Evolutionary conservation across 2,329 filamentous ascomycete genomes (phyloP).

Genomic region (Apiospora hydei): DNA sequence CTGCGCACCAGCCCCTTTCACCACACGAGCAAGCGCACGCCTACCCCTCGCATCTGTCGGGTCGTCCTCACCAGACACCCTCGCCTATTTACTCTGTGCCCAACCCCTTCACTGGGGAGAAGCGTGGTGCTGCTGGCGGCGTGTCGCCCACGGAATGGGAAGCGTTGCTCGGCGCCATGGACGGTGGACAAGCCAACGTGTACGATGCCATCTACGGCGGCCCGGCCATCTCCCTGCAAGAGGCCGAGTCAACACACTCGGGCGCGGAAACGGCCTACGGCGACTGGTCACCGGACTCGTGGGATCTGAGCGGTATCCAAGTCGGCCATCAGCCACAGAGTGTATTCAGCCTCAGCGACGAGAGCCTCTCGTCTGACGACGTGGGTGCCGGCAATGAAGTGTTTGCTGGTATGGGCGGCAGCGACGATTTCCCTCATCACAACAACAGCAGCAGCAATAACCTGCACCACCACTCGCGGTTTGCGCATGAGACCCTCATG

Average conservation of each 20-base stretch:
- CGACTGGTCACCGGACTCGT: slow-evolving; percentile 65
- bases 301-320: slow-evolving; percentile 61
- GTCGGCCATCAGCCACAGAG: slow-evolving; percentile 54
- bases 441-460: neutral
- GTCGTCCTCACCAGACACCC: slow-evolving; percentile 43
- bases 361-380: slow-evolving; percentile 64
- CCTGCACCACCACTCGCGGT: slow-evolving; percentile 22
- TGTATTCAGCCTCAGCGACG: slow-evolving; percentile 63
- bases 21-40: slow-evolving; percentile 56
- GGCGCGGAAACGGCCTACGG: slow-evolving; percentile 38
- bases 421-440: slow-evolving; percentile 5
- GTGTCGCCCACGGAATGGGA: slow-evolving; percentile 81
- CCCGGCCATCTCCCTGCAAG: slow-evolving; percentile 55
- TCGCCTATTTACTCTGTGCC: slow-evolving; percentile 46
- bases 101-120: slow-evolving; percentile 41
- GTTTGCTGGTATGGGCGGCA: neutral
- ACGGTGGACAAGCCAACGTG: slow-evolving; percentile 82
- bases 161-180: slow-evolving; percentile 78
- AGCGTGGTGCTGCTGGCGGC: slow-evolving; percentile 45
- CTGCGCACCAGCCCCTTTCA: slow-evolving; percentile 54
- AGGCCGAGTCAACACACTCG: slow-evolving; percentile 50
- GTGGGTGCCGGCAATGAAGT: slow-evolving; percentile 46
- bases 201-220: slow-evolving; percentile 84
- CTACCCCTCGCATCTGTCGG: slow-evolving; percentile 38
- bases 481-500: slow-evolving; percentile 8